A percentile compares a stretch with the other conserved stretches of the same genome.
phyloP scores from a whole-genome alignment of 2,329 filamentous ascomycete genomes.

The Pseudofabraea citricarpa region DNA sequence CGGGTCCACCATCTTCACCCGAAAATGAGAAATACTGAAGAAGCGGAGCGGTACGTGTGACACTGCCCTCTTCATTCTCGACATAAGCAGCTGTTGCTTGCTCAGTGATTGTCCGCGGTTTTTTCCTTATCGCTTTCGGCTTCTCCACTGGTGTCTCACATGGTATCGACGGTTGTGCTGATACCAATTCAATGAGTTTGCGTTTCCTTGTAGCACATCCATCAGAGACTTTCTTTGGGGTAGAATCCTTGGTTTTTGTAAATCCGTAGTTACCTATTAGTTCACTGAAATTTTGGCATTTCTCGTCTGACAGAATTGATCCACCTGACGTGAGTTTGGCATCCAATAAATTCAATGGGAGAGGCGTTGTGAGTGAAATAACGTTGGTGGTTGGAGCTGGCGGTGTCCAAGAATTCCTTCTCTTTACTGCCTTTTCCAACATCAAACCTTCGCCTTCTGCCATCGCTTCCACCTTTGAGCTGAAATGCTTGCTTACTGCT shows the following conservation, averaged over 20 bases:
- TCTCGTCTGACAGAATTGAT: conserved; percentile 9
- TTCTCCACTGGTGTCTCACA: conserved; percentile 34
- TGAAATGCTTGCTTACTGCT: conserved; percentile 32
- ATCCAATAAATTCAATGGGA: background rate
- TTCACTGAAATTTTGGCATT: conserved; percentile 26
- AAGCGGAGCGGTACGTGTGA: conserved; percentile 33
- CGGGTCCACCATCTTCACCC: conserved; percentile 1
- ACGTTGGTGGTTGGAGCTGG: conserved; percentile 37
- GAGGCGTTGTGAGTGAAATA: conserved; percentile 1
- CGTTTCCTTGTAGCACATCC: conserved; percentile 41
- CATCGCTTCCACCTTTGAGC: conserved; percentile 1
- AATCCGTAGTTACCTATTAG: conserved; percentile 37
- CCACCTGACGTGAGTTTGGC: background rate
- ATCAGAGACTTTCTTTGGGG: conserved; percentile 7
- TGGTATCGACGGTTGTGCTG: conserved; percentile 15
- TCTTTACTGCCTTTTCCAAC: conserved; percentile 40
- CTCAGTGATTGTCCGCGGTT: conserved; percentile 71
- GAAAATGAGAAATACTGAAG: conserved; percentile 37
- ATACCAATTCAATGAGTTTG: conserved; percentile 46
- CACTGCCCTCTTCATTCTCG: conserved; percentile 27
- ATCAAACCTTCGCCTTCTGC: conserved; percentile 12
- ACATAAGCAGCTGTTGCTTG: conserved; percentile 68
- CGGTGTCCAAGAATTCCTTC: conserved; percentile 66
- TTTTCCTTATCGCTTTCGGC: conserved; percentile 58
- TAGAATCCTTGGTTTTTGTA: conserved; percentile 15